Conservation (phyloP, 768 basidiomycete genomes). For the Lactarius hatsudake region DNA sequence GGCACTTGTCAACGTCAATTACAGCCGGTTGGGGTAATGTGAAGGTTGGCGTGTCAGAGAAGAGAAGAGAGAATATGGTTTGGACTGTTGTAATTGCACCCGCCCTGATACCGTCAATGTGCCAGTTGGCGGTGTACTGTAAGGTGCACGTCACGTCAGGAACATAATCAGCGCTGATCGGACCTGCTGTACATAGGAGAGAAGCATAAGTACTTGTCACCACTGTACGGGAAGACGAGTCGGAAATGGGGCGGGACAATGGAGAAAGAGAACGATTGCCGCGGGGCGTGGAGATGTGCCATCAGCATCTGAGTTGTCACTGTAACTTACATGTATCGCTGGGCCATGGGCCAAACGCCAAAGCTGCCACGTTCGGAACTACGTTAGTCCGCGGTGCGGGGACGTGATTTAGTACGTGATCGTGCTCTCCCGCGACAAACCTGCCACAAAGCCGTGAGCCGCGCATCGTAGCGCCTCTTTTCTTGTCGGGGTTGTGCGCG, state of each 20-base stretch:
- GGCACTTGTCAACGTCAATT: not conserved
- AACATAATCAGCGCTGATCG: not conserved
- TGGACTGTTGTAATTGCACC: not conserved
- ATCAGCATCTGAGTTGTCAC: not conserved
- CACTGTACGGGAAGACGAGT: not conserved
- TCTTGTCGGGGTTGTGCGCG: not conserved
- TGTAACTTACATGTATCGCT: not conserved
- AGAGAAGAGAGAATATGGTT: not conserved
- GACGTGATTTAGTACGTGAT: no score
- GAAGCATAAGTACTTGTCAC: not conserved
- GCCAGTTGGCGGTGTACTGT: not conserved
- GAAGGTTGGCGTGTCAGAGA: not conserved
- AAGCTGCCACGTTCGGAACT: not conserved
- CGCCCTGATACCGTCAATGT: not conserved
- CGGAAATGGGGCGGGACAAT: not conserved
- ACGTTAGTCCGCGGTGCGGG: not conserved
- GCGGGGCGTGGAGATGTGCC: not conserved
- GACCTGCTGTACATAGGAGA: not conserved
- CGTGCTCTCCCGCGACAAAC: not conserved
- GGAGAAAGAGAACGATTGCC: not conserved
- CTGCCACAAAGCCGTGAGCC: not conserved
- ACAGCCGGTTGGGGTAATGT: not conserved
- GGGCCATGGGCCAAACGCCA: not conserved
- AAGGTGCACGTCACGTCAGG: conserved; percentile 1
- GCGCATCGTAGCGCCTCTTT: not conserved